These are phyloP conservation scores for Pulveroboletus frians DNA, from an alignment of 768 basidiomycete genomes.

Conservation along the genomic window DNA sequence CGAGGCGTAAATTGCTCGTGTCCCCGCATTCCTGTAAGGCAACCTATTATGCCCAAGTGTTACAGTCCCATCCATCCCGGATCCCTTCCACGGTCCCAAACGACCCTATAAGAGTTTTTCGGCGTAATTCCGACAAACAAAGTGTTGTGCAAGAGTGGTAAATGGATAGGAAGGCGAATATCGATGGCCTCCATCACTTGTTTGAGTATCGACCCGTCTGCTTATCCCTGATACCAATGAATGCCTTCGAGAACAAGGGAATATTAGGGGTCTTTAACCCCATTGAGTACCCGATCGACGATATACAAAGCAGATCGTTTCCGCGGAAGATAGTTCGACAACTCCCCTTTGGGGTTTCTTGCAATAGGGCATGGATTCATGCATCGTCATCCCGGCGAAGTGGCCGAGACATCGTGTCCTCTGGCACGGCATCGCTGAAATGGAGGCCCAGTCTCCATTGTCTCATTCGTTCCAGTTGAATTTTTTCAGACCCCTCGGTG, in stretches of 20 bases:
- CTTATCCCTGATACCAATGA: conserved; percentile 68
- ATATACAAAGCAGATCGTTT: too few relatives aligned
- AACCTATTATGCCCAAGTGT: not conserved
- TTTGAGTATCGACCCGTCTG: conserved; percentile 59
- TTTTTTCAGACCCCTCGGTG: too few relatives aligned
- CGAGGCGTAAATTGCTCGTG: conserved; percentile 14
- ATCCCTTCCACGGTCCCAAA: conserved; percentile 18
- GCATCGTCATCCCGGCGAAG: too few relatives aligned
- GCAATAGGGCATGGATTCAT: too few relatives aligned
- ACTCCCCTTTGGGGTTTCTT: too few relatives aligned
- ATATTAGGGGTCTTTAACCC: conserved; percentile 41
- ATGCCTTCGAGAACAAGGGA: conserved; percentile 70
- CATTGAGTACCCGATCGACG: too few relatives aligned
- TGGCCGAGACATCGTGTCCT: too few relatives aligned
- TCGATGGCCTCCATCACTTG: conserved; percentile 77
- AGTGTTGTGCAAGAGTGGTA: conserved; percentile 33
- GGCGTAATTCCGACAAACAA: conserved; percentile 51
- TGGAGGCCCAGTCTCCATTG: too few relatives aligned
- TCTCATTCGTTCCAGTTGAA: too few relatives aligned
- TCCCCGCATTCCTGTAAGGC: not conserved
- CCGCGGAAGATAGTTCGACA: too few relatives aligned
- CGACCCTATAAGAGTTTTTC: conserved; percentile 25
- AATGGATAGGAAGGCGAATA: conserved; percentile 56
- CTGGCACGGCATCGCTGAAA: too few relatives aligned
- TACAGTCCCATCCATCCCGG: conserved; percentile 78